Conservation (phyloP, 129 eudicot species). For the Flaveria bidentis region DNA sequence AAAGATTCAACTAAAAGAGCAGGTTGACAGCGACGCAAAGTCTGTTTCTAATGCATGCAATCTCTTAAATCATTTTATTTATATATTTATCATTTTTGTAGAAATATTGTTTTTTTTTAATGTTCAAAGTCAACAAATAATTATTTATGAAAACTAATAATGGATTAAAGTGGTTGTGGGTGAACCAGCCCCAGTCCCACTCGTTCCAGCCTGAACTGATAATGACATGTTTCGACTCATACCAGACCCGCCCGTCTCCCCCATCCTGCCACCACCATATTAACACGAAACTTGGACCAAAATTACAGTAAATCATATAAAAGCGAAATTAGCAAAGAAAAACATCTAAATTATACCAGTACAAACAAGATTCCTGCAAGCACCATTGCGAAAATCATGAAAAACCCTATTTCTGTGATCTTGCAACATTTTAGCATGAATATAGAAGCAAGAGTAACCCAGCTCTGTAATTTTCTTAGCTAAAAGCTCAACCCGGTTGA, state of each 20-base stretch:
- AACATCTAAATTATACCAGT: constrained; percentile 44
- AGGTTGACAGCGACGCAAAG: neutral
- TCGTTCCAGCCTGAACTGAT: neutral
- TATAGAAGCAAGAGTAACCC: constrained; percentile 39
- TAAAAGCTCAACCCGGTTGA: constrained; percentile 24
- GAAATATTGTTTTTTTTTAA: neutral
- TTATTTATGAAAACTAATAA: neutral
- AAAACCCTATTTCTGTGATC: constrained; percentile 46
- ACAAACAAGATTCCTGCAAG: constrained; percentile 39
- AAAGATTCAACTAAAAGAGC: neutral
- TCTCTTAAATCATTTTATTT: neutral
- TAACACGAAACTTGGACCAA: neutral
- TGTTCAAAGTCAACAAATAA: neutral
- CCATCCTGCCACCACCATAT: neutral
- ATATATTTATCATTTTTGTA: neutral
- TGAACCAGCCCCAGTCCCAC: neutral
- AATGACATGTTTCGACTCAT: neutral
- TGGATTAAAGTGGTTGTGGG: neutral
- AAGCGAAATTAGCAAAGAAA: neutral
- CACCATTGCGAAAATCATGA: constrained; percentile 68
- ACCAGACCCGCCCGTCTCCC: neutral
- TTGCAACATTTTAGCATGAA: constrained; percentile 28
- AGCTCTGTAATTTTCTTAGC: constrained; percentile 23
- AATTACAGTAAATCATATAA: neutral
- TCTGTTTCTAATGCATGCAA: neutral